Base-by-base conservation (phyloP, 768 basidiomycete species). In the Suillus hirtellus region DNA sequence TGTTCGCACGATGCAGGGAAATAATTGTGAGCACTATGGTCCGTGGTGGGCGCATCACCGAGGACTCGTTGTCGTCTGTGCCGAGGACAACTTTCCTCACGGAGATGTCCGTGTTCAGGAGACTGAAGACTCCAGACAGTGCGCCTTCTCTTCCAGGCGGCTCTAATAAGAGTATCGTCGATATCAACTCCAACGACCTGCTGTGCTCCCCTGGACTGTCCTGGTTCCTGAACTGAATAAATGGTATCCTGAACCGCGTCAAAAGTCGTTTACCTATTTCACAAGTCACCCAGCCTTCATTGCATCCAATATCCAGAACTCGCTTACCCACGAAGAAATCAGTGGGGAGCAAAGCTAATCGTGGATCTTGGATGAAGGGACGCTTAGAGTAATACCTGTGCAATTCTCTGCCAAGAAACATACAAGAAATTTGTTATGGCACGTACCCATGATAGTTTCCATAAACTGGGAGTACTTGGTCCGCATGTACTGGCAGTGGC, bases 261-360 rank as follows among this genome's bases (percentile, higher is more conserved):
- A 11, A 46, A 31, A 24, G 44, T 37, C 54, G 24, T 79, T 55
- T 66, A 89, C 93, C 93, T n/a, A 95, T 86, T 72, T 95, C 92
- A 71, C 89, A 89, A 1, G 91, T 89, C 42, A 96, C 87, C 82
- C 84, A 86, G 9, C 94, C 94, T 70, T 92, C 88, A 72, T 96
- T 96, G 71, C 92, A 93, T 1, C 94, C 94, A 0, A 96, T 76
- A 74, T 96, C 94, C 12, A 96, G 81, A 3, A 95, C 88, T 54
- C 79, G 77, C 63, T 84, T 84, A 15, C 75, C 82, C 3, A 63
- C 34, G 67, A 95, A 87, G 40, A 89, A 76, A 1, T 73, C 67
- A 4, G 73, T 46, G 0, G 88, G 87, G 1, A 96, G 76, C 19
- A 88, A 75, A 0, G 81, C 78, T 2, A 96, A 80, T 17, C 95